Base-by-base conservation (phyloP, 2,329 filamentous ascomycete species). In the Gaeumannomyces tritici region DNA sequence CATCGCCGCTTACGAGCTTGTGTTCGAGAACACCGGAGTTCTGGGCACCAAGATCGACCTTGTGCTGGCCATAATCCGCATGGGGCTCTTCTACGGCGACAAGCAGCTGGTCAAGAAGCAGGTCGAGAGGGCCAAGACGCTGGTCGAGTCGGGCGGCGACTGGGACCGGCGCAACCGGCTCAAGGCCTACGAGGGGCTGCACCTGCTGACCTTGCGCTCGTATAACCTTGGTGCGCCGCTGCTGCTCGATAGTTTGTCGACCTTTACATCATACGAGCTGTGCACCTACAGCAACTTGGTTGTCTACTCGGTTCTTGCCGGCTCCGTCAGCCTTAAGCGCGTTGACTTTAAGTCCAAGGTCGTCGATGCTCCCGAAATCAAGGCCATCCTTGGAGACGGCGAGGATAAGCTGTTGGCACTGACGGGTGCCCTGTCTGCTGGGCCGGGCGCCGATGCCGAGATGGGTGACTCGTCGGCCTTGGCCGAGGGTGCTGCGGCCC, bases 341-440 rank as follows among this genome's bases (percentile, higher is more conserved):
- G 91, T 97, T 42, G 95, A 99, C 76, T 99, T 99, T 84, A 99
- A 99, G 82, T 90, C 90, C 67, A 98, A 98, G 81, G 95, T 99
- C 29, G 93, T 99, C 55, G 95, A 99, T 74, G 95, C 95, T 9
- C 93, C 95, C 15, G 95, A 99, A 78, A 97, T 99, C 79, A 96
- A 95, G 79, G 95, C 95, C 51, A 96, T 99, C 66, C 85, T 99
- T 28, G 95, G 93, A 63, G 88, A 93, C 68, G 88, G 88, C 28
- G 90, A 96, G 69, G 93, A 97, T 72, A 93, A 93, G 76, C 80
- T 96, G 62, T 83, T 91, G 35, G 92, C 91, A 0, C 80, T 97
- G 27, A 87, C 88, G 33, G 92, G 93, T 24, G 88, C 89, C 35
- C 78, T 92, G 62, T 95, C 91, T 1, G 88, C 91, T 4, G 91